Evolutionary conservation across 345 rosid species (phyloP).

Genomic region (Eucalyptus erythrocorys): DNA sequence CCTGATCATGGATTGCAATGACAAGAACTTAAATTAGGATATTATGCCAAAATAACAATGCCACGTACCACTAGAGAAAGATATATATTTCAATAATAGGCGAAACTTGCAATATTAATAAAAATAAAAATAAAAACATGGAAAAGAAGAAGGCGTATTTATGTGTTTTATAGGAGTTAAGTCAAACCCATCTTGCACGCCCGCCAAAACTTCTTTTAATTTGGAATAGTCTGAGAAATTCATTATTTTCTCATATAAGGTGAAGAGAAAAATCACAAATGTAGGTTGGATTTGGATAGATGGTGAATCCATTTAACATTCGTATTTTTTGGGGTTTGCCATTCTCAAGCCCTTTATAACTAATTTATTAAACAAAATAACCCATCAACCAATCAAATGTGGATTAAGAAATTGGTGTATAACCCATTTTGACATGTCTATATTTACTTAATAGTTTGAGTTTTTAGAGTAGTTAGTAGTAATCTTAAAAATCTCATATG

Average conservation of each 20-base stretch:
- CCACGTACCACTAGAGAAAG: not conserved
- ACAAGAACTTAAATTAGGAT: not conserved
- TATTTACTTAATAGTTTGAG: too few relatives aligned
- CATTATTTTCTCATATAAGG: not conserved
- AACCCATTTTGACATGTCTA: not conserved
- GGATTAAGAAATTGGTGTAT: not conserved
- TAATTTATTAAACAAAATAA: too few relatives aligned
- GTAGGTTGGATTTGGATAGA: not conserved
- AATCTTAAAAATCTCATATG: too few relatives aligned
- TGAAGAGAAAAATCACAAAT: not conserved
- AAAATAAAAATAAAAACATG: too few relatives aligned
- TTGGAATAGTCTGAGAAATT: not conserved
- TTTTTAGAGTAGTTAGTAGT: not conserved
- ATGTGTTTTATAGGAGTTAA: not conserved
- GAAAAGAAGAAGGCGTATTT: not conserved
- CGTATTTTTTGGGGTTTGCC: not conserved
- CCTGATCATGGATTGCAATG: not conserved
- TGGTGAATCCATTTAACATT: fast-evolving
- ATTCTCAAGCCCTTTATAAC: too few relatives aligned
- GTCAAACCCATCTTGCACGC: not conserved
- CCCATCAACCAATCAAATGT: not conserved
- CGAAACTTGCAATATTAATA: too few relatives aligned
- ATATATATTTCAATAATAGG: not conserved
- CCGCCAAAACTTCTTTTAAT: not conserved
- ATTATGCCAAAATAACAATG: not conserved